Evolutionary conservation across 495 filamentous ascomycete genomes (phyloP).

Genomic region (Podospora pseudoanserina): DNA sequence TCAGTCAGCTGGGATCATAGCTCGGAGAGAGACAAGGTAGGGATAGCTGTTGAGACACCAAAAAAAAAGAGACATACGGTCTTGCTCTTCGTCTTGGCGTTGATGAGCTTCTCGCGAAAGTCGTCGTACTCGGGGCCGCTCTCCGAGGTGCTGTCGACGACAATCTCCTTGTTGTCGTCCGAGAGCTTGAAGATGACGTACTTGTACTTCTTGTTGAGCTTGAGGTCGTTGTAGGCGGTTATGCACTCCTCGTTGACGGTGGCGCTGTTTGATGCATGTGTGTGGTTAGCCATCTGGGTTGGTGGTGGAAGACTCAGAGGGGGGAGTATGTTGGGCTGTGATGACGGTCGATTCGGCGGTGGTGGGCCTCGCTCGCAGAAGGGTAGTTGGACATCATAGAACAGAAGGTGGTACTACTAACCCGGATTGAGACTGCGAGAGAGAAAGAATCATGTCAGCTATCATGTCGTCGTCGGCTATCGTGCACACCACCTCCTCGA

Average conservation of each 20-base stretch:
- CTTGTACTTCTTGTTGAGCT: slow-evolving; percentile 82
- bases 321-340: neutral
- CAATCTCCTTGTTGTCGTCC: slow-evolving; percentile 87
- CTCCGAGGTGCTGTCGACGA: slow-evolving; percentile 66
- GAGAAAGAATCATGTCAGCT: neutral
- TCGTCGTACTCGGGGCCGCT: slow-evolving; percentile 59
- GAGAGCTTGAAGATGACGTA: slow-evolving; percentile 97
- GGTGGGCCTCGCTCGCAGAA: no score
- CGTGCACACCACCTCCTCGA: neutral
- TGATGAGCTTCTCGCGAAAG: slow-evolving; percentile 76
- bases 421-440: slow-evolving; percentile 62
- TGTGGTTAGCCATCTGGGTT: slow-evolving; percentile 25
- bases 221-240: slow-evolving; percentile 80
- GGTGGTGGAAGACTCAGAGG: neutral
- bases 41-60: neutral
- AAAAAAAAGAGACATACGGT: slow-evolving; percentile 26
- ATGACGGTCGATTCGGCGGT: neutral
- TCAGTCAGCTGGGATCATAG: slow-evolving; percentile 1
- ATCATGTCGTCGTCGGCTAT: neutral
- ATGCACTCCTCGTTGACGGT: slow-evolving; percentile 76
- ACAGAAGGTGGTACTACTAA: slow-evolving; percentile 42
- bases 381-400: neutral
- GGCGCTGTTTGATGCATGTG: slow-evolving; percentile 54
- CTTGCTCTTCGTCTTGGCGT: slow-evolving; percentile 51
- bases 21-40: neutral